Conservation (phyloP, 2,329 filamentous ascomycete species). For the Aspergillus sp. region DNA sequence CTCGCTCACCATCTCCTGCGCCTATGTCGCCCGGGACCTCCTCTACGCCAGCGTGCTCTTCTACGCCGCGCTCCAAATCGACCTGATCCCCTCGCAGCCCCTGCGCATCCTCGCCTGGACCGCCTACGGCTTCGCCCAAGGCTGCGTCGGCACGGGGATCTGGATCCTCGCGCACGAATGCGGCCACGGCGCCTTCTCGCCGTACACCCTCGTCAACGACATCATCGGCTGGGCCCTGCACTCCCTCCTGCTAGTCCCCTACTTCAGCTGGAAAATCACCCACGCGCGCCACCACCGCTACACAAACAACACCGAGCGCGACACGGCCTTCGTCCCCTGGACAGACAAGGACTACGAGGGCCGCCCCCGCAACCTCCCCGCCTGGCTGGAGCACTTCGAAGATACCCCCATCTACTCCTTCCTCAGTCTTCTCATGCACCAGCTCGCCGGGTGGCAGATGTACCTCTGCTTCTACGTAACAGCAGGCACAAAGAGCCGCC, state of each 20-base stretch:
- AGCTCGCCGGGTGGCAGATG: constrained; percentile 64
- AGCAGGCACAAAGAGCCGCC: constrained; percentile 50
- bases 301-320: constrained; percentile 66
- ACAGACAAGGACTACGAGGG: constrained; percentile 36
- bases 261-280: constrained; percentile 71
- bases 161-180: constrained; percentile 73
- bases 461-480: constrained; percentile 64
- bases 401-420: constrained; percentile 62
- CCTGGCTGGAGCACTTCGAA: constrained; percentile 56
- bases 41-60: constrained; percentile 50
- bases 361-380: constrained; percentile 46
- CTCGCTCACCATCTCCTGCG: constrained; percentile 51
- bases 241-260: constrained; percentile 66
- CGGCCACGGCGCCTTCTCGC: constrained; percentile 68
- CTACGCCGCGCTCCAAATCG: constrained; percentile 57
- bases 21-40: constrained; percentile 59
- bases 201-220: constrained; percentile 58
- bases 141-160: constrained; percentile 65
- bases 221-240: constrained; percentile 64
- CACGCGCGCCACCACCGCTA: constrained; percentile 70
- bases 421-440: constrained; percentile 58
- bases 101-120: constrained; percentile 54
- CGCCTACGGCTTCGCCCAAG: constrained; percentile 63
- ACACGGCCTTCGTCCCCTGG: constrained; percentile 63
- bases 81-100: constrained; percentile 46